Conservation (phyloP, 2,329 filamentous ascomycete species). For the Pseudogymnoascus sp. region DNA sequence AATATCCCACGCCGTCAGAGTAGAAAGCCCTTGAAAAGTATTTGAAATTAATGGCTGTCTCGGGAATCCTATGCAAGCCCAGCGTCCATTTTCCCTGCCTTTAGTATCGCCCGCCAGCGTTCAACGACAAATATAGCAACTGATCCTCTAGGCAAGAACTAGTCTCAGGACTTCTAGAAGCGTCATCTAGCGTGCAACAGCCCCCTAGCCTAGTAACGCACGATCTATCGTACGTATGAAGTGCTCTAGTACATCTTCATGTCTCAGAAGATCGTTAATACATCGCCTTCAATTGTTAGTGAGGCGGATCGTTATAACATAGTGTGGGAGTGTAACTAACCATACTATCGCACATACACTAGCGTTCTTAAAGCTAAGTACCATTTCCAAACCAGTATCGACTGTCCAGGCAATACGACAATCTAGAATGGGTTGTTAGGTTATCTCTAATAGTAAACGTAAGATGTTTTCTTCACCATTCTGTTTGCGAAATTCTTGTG, state of each 20-base stretch:
- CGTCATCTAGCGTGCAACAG: too few species aligned
- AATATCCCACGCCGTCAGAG: background rate
- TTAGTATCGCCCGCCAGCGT: background rate
- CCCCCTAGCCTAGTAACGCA: too few species aligned
- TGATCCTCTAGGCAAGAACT: background rate
- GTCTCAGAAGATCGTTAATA: background rate
- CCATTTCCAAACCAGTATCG: background rate
- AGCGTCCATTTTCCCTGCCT: background rate
- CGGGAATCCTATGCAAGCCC: background rate
- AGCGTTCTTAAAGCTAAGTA: background rate
- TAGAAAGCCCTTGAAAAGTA: background rate
- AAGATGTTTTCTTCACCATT: background rate
- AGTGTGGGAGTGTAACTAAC: background rate
- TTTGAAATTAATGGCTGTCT: background rate
- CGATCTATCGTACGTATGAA: too few species aligned
- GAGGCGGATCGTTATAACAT: background rate
- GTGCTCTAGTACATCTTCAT: background rate
- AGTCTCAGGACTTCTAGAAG: too few species aligned
- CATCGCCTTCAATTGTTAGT: background rate
- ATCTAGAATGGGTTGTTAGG: background rate
- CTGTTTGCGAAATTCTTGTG: background rate
- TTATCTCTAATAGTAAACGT: background rate
- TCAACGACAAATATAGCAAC: background rate
- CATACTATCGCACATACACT: background rate
- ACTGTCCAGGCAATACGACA: background rate